Evolutionary conservation across 371 early-diverging fungal species (phyloP), one percentile per base, ranked within the genome.

Genomic region (Neoconidiobolus thromboides): DNA sequence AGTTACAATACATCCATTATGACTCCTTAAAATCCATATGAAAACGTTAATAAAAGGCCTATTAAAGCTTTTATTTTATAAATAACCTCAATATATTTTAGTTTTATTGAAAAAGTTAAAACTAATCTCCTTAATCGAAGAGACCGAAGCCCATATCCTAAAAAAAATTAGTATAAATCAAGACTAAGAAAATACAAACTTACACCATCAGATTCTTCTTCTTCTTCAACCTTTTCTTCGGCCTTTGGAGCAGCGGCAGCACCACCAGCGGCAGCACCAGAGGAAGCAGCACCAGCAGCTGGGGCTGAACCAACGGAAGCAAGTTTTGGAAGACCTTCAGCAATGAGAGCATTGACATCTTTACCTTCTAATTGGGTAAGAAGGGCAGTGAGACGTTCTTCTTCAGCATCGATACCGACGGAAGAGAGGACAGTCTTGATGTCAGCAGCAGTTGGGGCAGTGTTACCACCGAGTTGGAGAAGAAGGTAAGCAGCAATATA

Each of bases 401-500:
- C 67, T 65, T 96, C 96, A 62, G 80, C 80, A 65, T 96, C 94
- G 63, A 89, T 78, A 71, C 96, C 96, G 71, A 90, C 96, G 71
- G 95, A 78, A 61, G 80, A 68, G 68, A 96, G 85, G 69, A 96
- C 80, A 67, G 73, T 69, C 73, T 78, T 79, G 83, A 96, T 78
- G 68, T 87, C 84, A 50, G 67, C 76, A 66, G 82, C 85, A 68
- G 87, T 69, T 69, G 96, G 93, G 69, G 79, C 64, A 70, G 79
- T 77, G 72, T 91, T 88, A 66, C 89, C 90, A 75, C 88, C 93
- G 74, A 86, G 83, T 69, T 78, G 74, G 71, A 91, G 86, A 70
- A 96, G 87, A 71, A 96, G 82, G 86, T 92, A 95, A 69, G 96
- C 95, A 68, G 93, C 96, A 73, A 96, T 79, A 77, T 86, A 84